Conservation (phyloP, 2,329 filamentous ascomycete species). For the Trichoderma breve region DNA sequence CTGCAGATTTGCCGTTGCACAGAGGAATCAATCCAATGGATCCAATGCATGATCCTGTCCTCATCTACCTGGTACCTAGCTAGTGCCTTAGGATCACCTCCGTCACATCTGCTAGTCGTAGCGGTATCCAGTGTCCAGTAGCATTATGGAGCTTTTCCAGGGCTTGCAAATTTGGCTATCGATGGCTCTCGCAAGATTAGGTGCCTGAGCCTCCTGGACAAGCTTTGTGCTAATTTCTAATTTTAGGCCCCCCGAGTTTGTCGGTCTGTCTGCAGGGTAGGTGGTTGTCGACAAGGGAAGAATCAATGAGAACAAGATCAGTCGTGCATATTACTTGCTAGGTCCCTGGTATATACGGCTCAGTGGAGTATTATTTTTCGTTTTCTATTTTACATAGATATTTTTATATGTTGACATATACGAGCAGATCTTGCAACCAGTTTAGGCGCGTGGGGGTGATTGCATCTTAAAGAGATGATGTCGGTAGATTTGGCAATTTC, state of each 20-base stretch:
- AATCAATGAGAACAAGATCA: background rate
- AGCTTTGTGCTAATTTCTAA: constrained; percentile 15
- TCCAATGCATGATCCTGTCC: background rate
- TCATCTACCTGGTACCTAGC: constrained; percentile 3
- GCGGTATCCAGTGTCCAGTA: background rate
- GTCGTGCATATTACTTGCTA: background rate
- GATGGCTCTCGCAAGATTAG: constrained; percentile 16
- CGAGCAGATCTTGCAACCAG: background rate
- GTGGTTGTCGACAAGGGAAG: background rate
- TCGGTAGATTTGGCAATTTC: background rate
- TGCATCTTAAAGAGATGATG: background rate
- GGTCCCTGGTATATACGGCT: background rate
- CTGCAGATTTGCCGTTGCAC: background rate
- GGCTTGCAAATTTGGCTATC: constrained; percentile 5
- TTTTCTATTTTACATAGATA: background rate
- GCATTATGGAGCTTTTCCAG: background rate
- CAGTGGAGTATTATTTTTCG: background rate
- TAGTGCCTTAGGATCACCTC: constrained; percentile 9
- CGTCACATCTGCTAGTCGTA: constrained; percentile 10
- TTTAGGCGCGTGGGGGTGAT: background rate
- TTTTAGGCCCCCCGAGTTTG: background rate
- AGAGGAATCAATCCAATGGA: background rate
- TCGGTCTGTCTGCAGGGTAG: background rate
- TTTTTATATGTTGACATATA: background rate
- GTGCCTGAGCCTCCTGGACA: constrained; percentile 8